Evolutionary conservation across 2,329 filamentous ascomycete species (phyloP).

Genomic region (Diplodia sapinea): DNA sequence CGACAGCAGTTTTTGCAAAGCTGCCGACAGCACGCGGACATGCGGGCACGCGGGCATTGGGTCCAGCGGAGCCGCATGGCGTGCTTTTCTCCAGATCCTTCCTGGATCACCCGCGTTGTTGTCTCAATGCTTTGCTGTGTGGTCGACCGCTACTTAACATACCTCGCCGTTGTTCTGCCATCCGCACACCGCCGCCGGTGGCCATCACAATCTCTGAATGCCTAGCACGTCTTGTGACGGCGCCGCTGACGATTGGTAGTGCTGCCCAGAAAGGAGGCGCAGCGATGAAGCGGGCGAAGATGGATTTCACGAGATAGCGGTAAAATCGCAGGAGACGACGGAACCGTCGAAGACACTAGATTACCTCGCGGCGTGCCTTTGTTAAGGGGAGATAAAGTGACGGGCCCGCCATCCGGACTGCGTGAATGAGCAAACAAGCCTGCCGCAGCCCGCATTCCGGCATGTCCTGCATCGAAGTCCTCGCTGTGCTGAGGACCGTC

Average conservation of each 20-base stretch:
- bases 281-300: constrained; percentile 11
- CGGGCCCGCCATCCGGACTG: background rate
- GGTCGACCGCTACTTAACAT: background rate
- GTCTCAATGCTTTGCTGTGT: background rate
- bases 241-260: background rate
- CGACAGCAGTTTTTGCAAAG: no score
- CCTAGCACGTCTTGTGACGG: constrained; percentile 13
- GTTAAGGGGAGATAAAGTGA: constrained; percentile 11
- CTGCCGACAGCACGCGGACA: background rate
- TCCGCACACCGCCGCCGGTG: background rate
- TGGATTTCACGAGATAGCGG: constrained; percentile 6
- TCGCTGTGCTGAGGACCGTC: constrained; percentile 16
- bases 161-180: background rate
- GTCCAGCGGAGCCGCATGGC: background rate
- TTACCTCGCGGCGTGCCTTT: constrained; percentile 13
- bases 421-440: background rate
- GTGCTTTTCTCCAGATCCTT: background rate
- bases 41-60: background rate
- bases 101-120: background rate
- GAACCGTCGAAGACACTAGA: constrained; percentile 25
- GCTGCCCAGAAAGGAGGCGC: constrained; percentile 8
- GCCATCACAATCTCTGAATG: background rate
- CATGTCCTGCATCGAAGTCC: constrained; percentile 20
- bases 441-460: background rate
- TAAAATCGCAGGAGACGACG: constrained; percentile 5